Evolutionary conservation across 345 rosid genomes (phyloP), one percentile per base, ranked within the genome.

Genomic region (Camelina sativa): DNA sequence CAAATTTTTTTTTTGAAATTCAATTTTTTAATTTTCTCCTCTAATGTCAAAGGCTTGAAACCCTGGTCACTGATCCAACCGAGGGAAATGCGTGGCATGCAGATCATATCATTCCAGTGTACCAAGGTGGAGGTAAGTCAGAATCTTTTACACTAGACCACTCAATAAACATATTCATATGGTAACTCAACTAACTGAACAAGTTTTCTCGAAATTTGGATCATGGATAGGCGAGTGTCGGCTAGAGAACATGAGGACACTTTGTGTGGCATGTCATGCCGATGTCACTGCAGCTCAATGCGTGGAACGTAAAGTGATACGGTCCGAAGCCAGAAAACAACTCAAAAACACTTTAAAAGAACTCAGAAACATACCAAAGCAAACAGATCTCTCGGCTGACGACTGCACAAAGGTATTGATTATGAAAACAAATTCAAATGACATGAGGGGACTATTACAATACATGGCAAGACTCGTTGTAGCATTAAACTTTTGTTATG

Each of bases 41-140:
- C 8, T 63, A 28, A 63, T 70, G 54, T 37, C 71, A 38, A 63
- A 94, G 98, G 88, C 75, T 91, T 12, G 89, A 89, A 59, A 87
- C 91, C 77, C 88, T 94, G 72, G 91, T 86, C 38, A 80, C 79
- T 72, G 86, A 87, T 80, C 96, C 98, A 76, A 79, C 83, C 1
- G 92, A 88, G 83, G 97, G 94, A 55, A 86, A 89, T 75, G 97
- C 94, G 2, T 91, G 98, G 98, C 97, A 91, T 80, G 97, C 96
- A 4, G 98, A 94, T 84, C 98, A 94, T 72, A 84, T 91, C 43
- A 65, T 94, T 79, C 95, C 98, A 54, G 97, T 91, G 56, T 94
- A 87, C 81, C 84, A 62, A 23, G 98, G 98, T 30, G 98, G 98
- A 84, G 98, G 98, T 94, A 78, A 55, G 65, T 58, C 16, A 2